Evolutionary conservation across 176 grass and related monocot genomes (phyloP).

Genomic region (Aegilops umbellulata): DNA sequence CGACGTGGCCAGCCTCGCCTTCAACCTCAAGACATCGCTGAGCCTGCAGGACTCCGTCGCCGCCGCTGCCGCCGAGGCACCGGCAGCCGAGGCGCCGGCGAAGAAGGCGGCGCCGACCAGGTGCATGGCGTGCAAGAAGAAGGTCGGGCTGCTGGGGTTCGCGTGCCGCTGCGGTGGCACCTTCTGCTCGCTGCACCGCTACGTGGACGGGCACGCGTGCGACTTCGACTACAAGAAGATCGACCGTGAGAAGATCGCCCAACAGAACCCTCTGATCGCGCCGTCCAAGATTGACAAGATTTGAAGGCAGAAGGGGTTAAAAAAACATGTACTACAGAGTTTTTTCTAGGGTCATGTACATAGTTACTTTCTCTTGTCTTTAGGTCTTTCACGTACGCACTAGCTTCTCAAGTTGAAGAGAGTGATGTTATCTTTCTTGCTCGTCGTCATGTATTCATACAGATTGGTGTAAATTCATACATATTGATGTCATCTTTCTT

Average conservation of each 20-base stretch:
- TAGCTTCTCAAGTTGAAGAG: too few species aligned
- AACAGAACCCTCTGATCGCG: conserved; percentile 42
- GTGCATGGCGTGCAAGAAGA: conserved; percentile 46
- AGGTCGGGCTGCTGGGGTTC: conserved; percentile 54
- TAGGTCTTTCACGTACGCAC: background rate
- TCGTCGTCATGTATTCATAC: too few species aligned
- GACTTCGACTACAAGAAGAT: conserved; percentile 44
- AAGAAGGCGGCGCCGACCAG: conserved; percentile 16
- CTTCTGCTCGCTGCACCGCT: conserved; percentile 51
- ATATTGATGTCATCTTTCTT: too few species aligned
- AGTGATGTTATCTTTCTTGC: too few species aligned
- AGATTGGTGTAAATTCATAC: too few species aligned
- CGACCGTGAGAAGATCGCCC: conserved; percentile 22
- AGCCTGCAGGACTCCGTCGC: background rate
- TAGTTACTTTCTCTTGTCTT: background rate
- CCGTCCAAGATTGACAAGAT: conserved; percentile 43
- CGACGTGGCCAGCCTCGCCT: background rate
- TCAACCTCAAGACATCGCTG: background rate
- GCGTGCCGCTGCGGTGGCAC: conserved; percentile 50
- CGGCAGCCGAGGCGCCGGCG: background rate
- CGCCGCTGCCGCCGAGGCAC: rapidly evolving
- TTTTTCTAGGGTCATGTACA: too few species aligned
- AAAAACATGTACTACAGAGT: background rate
- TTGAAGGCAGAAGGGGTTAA: background rate
- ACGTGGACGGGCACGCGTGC: conserved; percentile 41